These are phyloP conservation scores for Rhizomucor miehei DNA, from an alignment of 371 early-diverging fungal genomes.

Conservation along the genomic window DNA sequence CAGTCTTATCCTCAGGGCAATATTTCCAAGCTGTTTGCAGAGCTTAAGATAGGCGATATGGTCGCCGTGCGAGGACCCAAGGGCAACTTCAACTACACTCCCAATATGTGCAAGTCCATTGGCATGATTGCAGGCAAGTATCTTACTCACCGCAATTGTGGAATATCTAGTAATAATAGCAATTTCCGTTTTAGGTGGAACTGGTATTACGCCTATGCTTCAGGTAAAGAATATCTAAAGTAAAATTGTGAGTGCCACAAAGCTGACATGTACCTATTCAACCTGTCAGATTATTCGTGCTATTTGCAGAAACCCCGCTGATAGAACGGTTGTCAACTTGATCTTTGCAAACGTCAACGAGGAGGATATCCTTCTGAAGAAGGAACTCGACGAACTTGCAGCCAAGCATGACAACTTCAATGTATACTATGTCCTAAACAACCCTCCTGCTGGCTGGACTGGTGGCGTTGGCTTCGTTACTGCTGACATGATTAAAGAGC, in stretches of 20 bases:
- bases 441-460: constrained; percentile 79
- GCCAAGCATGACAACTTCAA: constrained; percentile 77
- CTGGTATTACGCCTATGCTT: constrained; percentile 95
- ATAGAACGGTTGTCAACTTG: constrained; percentile 79
- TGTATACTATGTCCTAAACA: constrained; percentile 86
- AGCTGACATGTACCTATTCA: too few species aligned
- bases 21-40: constrained; percentile 76
- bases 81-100: constrained; percentile 85
- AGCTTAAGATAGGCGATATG: constrained; percentile 78
- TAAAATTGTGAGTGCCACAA: too few species aligned
- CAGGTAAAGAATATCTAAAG: constrained; percentile 47
- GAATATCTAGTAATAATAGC: neutral
- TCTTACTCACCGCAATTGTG: neutral
- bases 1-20: constrained; percentile 86
- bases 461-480: constrained; percentile 88
- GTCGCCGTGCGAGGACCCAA: constrained; percentile 88
- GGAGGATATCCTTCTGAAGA: constrained; percentile 86
- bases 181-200: constrained; percentile 44
- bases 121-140: constrained; percentile 69
- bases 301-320: constrained; percentile 78
- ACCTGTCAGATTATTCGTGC: constrained; percentile 70
- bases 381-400: constrained; percentile 80
- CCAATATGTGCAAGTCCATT: constrained; percentile 76
- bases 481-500: constrained; percentile 73
- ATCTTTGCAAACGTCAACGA: constrained; percentile 90